These are phyloP conservation scores for Cercospora brassicicola DNA, from an alignment of 2,329 filamentous ascomycete species.

Conservation along the genomic window DNA sequence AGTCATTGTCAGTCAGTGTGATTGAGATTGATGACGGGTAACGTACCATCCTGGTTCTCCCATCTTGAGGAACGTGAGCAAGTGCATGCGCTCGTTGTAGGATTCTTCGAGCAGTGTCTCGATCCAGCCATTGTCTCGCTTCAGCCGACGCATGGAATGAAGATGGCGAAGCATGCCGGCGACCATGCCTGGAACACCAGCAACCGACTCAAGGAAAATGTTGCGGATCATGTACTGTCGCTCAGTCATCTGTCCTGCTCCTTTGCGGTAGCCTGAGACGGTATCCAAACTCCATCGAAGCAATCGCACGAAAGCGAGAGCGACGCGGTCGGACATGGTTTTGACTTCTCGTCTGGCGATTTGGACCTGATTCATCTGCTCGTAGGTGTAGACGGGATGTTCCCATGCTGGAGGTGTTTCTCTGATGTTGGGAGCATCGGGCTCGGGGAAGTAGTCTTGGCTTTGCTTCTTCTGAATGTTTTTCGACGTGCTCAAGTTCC, in stretches of 20 bases:
- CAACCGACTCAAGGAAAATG: conserved; percentile 91
- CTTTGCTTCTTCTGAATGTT: conserved; percentile 36
- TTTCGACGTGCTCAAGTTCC: conserved; percentile 46
- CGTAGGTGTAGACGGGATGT: conserved; percentile 64
- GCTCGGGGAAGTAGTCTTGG: conserved; percentile 49
- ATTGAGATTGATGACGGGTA: no score
- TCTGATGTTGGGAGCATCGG: conserved; percentile 47
- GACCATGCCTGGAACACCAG: conserved; percentile 95
- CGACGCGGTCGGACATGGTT: conserved; percentile 73
- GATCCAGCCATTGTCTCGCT: conserved; percentile 94
- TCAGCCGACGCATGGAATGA: conserved; percentile 77
- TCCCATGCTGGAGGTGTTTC: conserved; percentile 52
- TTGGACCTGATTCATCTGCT: conserved; percentile 72
- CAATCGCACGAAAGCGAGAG: conserved; percentile 72
- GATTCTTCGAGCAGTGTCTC: conserved; percentile 41
- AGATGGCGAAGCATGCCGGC: conserved; percentile 91
- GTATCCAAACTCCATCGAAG: conserved; percentile 79
- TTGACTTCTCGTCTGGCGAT: conserved; percentile 75
- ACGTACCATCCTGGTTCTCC: conserved; percentile 67
- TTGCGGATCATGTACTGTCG: conserved; percentile 79
- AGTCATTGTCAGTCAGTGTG: neutral
- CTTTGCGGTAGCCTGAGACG: conserved; percentile 69
- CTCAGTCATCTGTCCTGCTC: conserved; percentile 69
- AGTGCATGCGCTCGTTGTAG: conserved; percentile 70
- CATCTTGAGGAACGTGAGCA: conserved; percentile 90